A percentile compares a stretch with the other conserved stretches of the same genome.
Conservation (phyloP, 257 asterid species). For the Handroanthus guayacan region DNA sequence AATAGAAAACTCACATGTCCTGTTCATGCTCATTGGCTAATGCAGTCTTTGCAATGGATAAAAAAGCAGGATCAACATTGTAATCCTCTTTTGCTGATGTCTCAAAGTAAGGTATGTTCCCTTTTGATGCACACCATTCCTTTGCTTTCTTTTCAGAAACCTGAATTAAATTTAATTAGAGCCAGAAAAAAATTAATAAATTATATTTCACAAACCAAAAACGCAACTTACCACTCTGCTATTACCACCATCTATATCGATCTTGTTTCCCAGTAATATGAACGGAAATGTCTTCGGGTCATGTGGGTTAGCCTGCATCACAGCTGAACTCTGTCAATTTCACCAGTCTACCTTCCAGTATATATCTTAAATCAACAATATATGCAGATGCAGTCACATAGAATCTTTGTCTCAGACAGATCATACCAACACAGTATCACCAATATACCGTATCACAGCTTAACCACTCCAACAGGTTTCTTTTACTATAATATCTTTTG, state of each 20-base stretch:
- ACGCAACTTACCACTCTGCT: conserved; percentile 88
- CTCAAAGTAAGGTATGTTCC: conserved; percentile 95
- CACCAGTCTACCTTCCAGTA: not conserved
- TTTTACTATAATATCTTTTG: not conserved
- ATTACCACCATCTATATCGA: conserved; percentile 97
- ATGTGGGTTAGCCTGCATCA: conserved; percentile 91
- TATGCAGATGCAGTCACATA: not conserved
- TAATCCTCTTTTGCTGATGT: conserved; percentile 98
- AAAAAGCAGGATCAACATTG: conserved; percentile 94
- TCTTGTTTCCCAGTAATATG: conserved; percentile 93
- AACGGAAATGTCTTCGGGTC: conserved; percentile 94
- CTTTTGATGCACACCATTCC: conserved; percentile 99
- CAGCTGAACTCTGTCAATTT: conserved; percentile 36
- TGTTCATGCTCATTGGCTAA: conserved; percentile 91
- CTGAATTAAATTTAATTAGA: conserved; percentile 49
- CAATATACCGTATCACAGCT: not conserved
- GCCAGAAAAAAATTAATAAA: not conserved
- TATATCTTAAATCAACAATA: not conserved
- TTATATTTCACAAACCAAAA: conserved; percentile 1
- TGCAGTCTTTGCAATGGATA: conserved; percentile 91
- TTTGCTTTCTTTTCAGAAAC: conserved; percentile 94
- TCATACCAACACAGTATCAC: not conserved
- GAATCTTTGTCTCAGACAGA: not conserved
- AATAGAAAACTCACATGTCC: conserved; percentile 31
- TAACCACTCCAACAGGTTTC: conserved; percentile 1